These are phyloP conservation scores for Nicotiana tabacum DNA, from an alignment of 257 asterid species.

Conservation along the genomic window DNA sequence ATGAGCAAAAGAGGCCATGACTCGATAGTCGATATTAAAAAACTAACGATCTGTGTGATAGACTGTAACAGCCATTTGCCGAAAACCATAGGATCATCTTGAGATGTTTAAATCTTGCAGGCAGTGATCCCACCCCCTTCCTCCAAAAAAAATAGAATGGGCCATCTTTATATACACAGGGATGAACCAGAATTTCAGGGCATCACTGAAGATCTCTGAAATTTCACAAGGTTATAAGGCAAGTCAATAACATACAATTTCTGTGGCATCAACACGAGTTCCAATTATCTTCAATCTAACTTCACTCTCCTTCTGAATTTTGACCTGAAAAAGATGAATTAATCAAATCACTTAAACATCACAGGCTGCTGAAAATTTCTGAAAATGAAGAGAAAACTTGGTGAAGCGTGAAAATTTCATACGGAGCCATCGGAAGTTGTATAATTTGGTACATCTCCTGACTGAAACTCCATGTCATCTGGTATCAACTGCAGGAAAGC, in stretches of 20 bases:
- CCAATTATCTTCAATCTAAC: slow-evolving; percentile 42
- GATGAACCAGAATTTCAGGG: background rate
- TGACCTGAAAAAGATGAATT: slow-evolving; percentile 21
- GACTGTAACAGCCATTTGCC: background rate
- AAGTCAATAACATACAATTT: slow-evolving; percentile 53
- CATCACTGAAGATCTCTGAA: background rate
- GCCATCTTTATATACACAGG: background rate
- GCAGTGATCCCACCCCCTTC: background rate
- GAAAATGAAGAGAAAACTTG: background rate
- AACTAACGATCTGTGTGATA: background rate
- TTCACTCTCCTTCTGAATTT: slow-evolving; percentile 38
- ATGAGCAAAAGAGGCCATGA: background rate
- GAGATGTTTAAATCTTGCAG: background rate
- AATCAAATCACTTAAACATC: no score
- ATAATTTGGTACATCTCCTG: slow-evolving; percentile 85
- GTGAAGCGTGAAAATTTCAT: background rate
- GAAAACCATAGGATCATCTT: background rate
- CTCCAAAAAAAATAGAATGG: background rate
- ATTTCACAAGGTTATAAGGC: background rate
- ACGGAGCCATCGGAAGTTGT: slow-evolving; percentile 78
- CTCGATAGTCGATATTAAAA: background rate
- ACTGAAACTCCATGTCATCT: slow-evolving; percentile 92
- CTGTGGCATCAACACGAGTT: slow-evolving; percentile 61
- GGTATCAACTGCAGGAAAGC: slow-evolving; percentile 61
- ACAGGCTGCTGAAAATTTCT: background rate